These are phyloP conservation scores for Paecilomyces sp. DNA, from an alignment of 2,329 filamentous ascomycete genomes.

Conservation along the genomic window DNA sequence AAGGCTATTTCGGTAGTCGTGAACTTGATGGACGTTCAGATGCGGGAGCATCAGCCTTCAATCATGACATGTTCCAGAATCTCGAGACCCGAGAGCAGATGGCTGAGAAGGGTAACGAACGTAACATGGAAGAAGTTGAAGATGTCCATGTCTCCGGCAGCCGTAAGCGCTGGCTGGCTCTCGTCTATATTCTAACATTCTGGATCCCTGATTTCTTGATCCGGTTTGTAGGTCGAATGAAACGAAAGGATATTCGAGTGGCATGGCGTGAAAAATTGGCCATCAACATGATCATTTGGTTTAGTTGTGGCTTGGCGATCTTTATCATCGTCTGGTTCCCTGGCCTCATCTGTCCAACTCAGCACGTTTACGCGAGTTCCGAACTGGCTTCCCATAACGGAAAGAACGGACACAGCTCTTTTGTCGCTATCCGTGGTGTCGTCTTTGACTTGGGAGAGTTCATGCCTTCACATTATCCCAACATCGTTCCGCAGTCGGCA, in stretches of 20 bases:
- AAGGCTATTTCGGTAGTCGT: conserved; percentile 71
- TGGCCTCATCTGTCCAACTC: conserved; percentile 78
- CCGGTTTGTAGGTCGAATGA: conserved; percentile 70
- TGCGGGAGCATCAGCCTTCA: conserved; percentile 82
- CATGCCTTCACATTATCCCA: conserved; percentile 70
- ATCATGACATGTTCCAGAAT: conserved; percentile 97
- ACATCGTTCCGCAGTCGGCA: conserved; percentile 51
- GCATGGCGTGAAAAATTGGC: conserved; percentile 97
- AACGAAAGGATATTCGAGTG: conserved; percentile 81
- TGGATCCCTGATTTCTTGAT: conserved; percentile 81
- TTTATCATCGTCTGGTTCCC: conserved; percentile 94
- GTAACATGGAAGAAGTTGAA: conserved; percentile 84
- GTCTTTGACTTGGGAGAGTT: conserved; percentile 78
- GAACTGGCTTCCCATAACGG: conserved; percentile 73
- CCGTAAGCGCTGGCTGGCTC: conserved; percentile 83
- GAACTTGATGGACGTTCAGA: conserved; percentile 84
- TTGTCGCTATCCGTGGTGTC: conserved; percentile 76
- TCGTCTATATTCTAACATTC: conserved; percentile 80
- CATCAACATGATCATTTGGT: conserved; percentile 97
- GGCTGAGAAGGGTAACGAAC: conserved; percentile 89
- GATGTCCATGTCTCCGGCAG: conserved; percentile 68
- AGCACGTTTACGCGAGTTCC: conserved; percentile 73
- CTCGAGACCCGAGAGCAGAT: conserved; percentile 89
- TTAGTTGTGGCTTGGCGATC: conserved; percentile 65
- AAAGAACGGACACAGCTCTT: conserved; percentile 57